Percentiles rank a stretch among this genome's conserved stretches.
Evolutionary conservation across 768 basidiomycete species (phyloP).

Genomic region (Chlorophyllum brunneum): DNA sequence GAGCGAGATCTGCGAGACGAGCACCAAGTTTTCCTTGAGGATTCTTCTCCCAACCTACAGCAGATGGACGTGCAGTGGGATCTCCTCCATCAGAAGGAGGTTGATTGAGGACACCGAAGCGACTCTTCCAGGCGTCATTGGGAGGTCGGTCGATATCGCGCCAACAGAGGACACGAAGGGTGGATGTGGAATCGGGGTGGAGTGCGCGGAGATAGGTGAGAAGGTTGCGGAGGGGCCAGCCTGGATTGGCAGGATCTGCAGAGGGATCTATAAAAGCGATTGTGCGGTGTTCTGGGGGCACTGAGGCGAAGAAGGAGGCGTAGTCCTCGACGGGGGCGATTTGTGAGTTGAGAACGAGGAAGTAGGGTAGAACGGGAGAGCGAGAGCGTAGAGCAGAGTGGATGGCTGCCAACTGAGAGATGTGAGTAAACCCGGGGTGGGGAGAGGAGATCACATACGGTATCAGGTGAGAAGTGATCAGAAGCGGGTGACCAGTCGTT

Average conservation of each 20-base stretch:
- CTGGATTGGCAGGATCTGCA: conserved; percentile 65
- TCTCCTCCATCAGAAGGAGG: conserved; percentile 17
- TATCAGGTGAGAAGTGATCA: conserved; percentile 36
- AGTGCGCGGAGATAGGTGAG: conserved; percentile 73
- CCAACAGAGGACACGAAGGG: conserved; percentile 72
- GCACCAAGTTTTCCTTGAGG: conserved; percentile 82
- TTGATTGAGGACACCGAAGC: conserved; percentile 42
- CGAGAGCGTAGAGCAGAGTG: conserved; percentile 42
- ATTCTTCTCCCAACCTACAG: conserved; percentile 97
- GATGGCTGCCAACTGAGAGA: conserved; percentile 47
- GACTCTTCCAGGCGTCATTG: conserved; percentile 53
- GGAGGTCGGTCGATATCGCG: conserved; percentile 51
- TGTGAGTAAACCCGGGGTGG: neutral
- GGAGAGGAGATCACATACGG: conserved; percentile 28
- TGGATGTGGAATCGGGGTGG: conserved; percentile 44
- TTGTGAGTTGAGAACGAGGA: conserved; percentile 48
- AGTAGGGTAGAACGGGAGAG: conserved; percentile 46
- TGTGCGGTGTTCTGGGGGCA: conserved; percentile 29
- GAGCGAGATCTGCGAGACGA: conserved; percentile 83
- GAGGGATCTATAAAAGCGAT: conserved; percentile 86
- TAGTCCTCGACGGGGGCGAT: conserved; percentile 57
- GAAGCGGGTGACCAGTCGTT: conserved; percentile 57
- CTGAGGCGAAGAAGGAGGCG: conserved; percentile 49
- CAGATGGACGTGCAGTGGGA: conserved; percentile 39
- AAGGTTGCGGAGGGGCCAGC: conserved; percentile 93